phyloP scores from a whole-genome alignment of 345 rosid species.

The Syzygium grande region DNA sequence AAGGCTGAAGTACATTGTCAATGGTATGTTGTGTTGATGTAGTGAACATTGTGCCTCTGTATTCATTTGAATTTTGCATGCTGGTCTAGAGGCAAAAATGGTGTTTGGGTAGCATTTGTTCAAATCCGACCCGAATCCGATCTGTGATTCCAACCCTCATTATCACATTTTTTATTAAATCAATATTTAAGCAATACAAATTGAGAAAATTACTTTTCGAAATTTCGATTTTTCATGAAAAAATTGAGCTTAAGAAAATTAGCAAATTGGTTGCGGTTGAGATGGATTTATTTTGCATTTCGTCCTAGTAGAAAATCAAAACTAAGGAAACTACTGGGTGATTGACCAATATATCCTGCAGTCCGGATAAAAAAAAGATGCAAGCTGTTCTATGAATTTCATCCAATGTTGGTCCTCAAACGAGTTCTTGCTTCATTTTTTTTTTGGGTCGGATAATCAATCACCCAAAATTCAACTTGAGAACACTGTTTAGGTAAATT shows the following conservation, averaged over 20 bases:
- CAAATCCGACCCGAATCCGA: neutral
- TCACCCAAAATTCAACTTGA: neutral
- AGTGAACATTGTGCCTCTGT: neutral
- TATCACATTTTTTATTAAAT: neutral
- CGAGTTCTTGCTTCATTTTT: neutral
- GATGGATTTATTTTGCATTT: neutral
- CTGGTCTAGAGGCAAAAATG: neutral
- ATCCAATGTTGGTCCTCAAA: neutral
- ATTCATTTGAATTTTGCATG: neutral
- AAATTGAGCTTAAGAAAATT: neutral
- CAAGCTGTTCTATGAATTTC: neutral
- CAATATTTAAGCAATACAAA: neutral
- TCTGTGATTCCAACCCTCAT: neutral
- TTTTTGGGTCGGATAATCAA: neutral
- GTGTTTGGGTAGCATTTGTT: neutral
- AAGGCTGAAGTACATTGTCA: neutral
- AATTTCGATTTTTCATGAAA: neutral
- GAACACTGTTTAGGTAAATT: neutral
- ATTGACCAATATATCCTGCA: neutral
- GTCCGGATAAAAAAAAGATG: neutral
- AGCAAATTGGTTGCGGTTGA: neutral
- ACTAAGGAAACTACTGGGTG: neutral
- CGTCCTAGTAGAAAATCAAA: neutral
- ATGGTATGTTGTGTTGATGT: fast-evolving
- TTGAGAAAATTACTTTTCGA: neutral